Percentiles rank a stretch among this genome's conserved stretches.
These are phyloP conservation scores for Juncus inflexus DNA, from an alignment of 176 grass and related monocot species.

Conservation along the genomic window DNA sequence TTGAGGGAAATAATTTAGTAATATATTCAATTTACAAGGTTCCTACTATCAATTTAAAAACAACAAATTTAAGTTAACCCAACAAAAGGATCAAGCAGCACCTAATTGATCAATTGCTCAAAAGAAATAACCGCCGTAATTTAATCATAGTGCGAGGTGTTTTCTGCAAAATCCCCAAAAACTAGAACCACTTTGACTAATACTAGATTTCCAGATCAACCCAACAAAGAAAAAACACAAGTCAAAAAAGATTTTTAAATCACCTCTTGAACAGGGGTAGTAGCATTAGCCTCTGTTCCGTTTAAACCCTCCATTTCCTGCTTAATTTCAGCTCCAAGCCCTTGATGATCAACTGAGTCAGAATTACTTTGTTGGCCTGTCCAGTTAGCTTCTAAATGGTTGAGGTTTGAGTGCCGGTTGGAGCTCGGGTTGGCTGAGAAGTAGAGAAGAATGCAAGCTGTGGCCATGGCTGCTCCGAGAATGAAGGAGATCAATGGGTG, in stretches of 20 bases:
- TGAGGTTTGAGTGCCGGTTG: background rate
- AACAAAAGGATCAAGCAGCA: background rate
- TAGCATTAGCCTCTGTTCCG: background rate
- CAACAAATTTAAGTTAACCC: background rate
- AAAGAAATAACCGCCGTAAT: background rate
- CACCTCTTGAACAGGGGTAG: conserved; percentile 11
- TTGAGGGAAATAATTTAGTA: background rate
- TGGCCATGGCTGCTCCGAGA: conserved; percentile 67
- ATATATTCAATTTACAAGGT: background rate
- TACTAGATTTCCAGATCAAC: background rate
- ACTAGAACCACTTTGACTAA: background rate
- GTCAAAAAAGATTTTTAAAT: conserved; percentile 1
- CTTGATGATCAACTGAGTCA: conserved; percentile 7
- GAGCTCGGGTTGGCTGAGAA: conserved; percentile 32
- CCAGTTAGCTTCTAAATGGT: conserved; percentile 17
- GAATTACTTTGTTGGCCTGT: background rate
- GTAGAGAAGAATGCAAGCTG: conserved; percentile 71
- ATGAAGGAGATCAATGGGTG: conserved; percentile 59
- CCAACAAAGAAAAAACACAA: background rate
- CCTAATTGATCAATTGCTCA: background rate
- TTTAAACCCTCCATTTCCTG: conserved; percentile 12
- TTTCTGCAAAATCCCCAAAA: conserved; percentile 5
- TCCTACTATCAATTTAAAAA: background rate
- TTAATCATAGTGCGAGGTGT: background rate
- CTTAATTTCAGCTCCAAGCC: background rate